phyloP scores from a whole-genome alignment of 345 rosid genomes.

The Acer saccharum region DNA sequence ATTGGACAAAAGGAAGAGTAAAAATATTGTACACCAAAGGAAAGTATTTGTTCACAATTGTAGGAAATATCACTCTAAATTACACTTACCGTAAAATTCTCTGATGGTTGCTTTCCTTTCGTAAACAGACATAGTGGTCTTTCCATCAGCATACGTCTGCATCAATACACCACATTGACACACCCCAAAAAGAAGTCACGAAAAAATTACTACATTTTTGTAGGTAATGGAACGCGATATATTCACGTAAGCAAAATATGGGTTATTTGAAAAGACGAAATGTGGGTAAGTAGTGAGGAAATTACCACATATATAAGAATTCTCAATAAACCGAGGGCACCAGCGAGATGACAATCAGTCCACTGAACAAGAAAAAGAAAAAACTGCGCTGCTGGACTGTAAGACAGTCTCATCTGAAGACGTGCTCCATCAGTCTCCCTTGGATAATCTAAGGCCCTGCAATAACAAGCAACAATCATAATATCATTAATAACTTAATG shows the following conservation, averaged over 20 bases:
- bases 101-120: constrained; percentile 83
- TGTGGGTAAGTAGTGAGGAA: constrained; percentile 1
- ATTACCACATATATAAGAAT: constrained; percentile 76
- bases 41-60: neutral
- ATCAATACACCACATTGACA: constrained; percentile 26
- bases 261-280: neutral
- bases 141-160: constrained; percentile 84
- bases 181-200: constrained; percentile 16
- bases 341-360: constrained; percentile 95
- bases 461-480: constrained; percentile 12
- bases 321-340: constrained; percentile 86
- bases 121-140: constrained; percentile 80
- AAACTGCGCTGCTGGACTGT: constrained; percentile 85
- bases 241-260: neutral
- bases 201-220: constrained; percentile 13
- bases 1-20: neutral
- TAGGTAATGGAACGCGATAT: neutral
- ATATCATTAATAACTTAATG: neutral
- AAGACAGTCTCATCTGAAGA: constrained; percentile 93
- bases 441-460: constrained; percentile 84
- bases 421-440: constrained; percentile 76
- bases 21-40: neutral
- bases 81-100: constrained; percentile 77
- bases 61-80: neutral
- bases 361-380: constrained; percentile 93